Percentiles rank a stretch among this genome's conserved stretches.
These are phyloP conservation scores for Chalciporus pseudorubinellus DNA, from an alignment of 768 basidiomycete genomes.

Conservation along the genomic window DNA sequence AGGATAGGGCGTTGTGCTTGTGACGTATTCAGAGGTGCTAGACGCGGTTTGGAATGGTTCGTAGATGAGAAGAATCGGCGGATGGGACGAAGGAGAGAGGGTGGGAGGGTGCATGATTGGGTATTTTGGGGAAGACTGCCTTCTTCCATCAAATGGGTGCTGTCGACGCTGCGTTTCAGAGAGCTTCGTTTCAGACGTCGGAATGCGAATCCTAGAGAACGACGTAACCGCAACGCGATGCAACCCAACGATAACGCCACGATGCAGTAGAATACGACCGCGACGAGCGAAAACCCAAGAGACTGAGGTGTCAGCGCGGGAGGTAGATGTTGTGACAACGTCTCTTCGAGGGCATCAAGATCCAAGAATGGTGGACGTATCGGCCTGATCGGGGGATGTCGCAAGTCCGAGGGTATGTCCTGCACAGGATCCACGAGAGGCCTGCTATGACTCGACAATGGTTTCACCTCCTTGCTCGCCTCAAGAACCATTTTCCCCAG, in stretches of 20 bases:
- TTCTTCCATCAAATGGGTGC: conserved; percentile 50
- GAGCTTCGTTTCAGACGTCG: conserved; percentile 44
- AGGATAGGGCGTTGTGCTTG: conserved; percentile 12
- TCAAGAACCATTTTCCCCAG: conserved; percentile 99
- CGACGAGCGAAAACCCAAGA: conserved; percentile 69
- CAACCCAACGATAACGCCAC: conserved; percentile 42
- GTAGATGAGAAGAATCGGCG: conserved; percentile 27
- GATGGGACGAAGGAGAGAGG: conserved; percentile 28
- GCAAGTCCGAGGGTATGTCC: conserved; percentile 52
- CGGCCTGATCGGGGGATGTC: conserved; percentile 51
- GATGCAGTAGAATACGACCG: conserved; percentile 55
- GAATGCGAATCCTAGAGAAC: conserved; percentile 45
- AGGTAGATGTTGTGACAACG: conserved; percentile 65
- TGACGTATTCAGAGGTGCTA: conserved; percentile 17
- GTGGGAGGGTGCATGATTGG: conserved; percentile 19
- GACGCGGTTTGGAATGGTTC: conserved; percentile 20
- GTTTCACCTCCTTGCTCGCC: conserved; percentile 82
- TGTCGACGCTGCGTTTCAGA: conserved; percentile 31
- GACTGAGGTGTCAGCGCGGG: conserved; percentile 57
- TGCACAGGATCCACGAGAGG: conserved; percentile 77
- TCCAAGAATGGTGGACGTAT: conserved; percentile 63
- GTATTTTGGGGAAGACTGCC: conserved; percentile 12
- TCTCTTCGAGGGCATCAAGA: conserved; percentile 60
- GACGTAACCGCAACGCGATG: conserved; percentile 56
- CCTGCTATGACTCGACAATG: conserved; percentile 41